A percentile compares a stretch with the other conserved stretches of the same genome.
These are phyloP conservation scores for Fraxinus quadrangulata DNA, from an alignment of 257 asterid species.

Conservation along the genomic window DNA sequence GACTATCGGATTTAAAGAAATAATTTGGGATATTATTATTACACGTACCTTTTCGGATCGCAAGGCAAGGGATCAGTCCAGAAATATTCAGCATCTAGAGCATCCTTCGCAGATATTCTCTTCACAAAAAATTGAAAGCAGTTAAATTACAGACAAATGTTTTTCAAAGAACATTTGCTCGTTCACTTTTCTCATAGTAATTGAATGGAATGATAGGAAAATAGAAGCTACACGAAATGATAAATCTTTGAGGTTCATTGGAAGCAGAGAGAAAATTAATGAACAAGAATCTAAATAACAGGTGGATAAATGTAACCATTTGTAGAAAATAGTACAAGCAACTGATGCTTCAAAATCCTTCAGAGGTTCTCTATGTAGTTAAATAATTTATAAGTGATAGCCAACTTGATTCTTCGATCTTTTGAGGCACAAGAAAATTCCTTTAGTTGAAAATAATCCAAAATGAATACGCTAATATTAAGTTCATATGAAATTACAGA, in stretches of 20 bases:
- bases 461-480: neutral
- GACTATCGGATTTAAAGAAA: neutral
- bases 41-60: constrained; percentile 77
- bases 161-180: neutral
- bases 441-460: neutral
- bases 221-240: neutral
- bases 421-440: neutral
- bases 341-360: neutral
- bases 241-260: neutral
- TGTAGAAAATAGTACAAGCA: neutral
- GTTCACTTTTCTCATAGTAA: neutral
- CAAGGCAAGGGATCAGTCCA: constrained; percentile 98
- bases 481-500: neutral
- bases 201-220: neutral
- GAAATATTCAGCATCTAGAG: constrained; percentile 94
- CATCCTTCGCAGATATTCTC: constrained; percentile 94
- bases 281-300: neutral
- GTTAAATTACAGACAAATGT: neutral
- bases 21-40: constrained; percentile 11
- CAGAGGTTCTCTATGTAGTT: neutral
- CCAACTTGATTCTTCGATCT: neutral
- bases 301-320: neutral
- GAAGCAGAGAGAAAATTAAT: neutral
- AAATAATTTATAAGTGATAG: neutral
- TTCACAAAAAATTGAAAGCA: constrained; percentile 26